phyloP scores from a whole-genome alignment of 2,329 filamentous ascomycete species.

The Aphanocladium album region DNA sequence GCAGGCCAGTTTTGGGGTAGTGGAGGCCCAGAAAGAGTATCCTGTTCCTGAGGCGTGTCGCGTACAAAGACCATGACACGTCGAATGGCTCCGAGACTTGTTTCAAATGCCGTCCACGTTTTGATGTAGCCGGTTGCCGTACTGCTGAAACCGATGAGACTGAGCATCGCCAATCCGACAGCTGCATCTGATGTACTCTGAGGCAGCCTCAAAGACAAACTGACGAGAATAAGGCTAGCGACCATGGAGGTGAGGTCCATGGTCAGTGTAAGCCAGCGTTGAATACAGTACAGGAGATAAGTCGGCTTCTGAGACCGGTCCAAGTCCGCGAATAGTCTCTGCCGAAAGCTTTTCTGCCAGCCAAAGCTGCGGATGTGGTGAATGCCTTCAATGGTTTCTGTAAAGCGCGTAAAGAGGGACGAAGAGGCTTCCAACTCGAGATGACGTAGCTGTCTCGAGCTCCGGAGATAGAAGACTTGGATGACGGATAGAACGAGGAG shows the following conservation, averaged over 20 bases:
- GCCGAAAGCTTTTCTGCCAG: constrained; percentile 26
- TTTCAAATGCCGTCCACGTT: not conserved
- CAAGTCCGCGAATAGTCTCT: constrained; percentile 38
- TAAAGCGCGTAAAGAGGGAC: constrained; percentile 35
- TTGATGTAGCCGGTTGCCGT: not conserved
- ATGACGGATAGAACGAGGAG: constrained; percentile 15
- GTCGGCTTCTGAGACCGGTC: constrained; percentile 20
- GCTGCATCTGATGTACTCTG: not conserved
- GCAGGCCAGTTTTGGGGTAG: not conserved
- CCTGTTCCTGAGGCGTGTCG: not conserved
- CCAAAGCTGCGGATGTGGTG: constrained; percentile 22
- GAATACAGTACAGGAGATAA: constrained; percentile 38
- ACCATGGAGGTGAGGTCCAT: constrained; percentile 34
- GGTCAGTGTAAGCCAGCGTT: constrained; percentile 41
- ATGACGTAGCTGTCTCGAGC: constrained; percentile 49
- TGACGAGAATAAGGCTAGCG: constrained; percentile 24
- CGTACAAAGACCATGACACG: not conserved
- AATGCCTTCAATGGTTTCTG: constrained; percentile 29
- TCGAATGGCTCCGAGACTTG: too few species aligned
- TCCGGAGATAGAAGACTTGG: constrained; percentile 33
- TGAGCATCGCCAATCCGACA: not conserved
- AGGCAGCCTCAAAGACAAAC: constrained; percentile 26
- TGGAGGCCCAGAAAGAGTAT: not conserved
- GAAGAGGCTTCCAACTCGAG: constrained; percentile 50
- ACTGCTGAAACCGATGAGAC: too few species aligned